Evolutionary conservation across 1,284 basidiomycete species (phyloP).

Genomic region (Moesziomyces sp.): DNA sequence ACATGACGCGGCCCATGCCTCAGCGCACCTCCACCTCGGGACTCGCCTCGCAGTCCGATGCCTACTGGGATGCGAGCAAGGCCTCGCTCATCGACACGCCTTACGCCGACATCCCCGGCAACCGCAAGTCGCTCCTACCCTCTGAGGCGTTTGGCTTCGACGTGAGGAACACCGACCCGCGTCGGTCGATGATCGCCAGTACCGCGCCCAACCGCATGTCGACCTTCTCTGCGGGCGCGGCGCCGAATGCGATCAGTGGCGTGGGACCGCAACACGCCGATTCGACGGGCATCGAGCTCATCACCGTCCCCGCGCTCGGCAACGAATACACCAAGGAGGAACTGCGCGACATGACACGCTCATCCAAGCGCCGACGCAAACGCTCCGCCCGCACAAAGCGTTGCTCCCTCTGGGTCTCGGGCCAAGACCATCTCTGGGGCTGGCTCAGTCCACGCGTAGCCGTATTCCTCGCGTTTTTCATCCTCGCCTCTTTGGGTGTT

Average conservation of each 20-base stretch:
- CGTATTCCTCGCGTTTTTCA: slow-evolving; percentile 53
- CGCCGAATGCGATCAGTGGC: slow-evolving; percentile 21
- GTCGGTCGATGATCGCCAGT: slow-evolving; percentile 30
- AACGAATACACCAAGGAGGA: slow-evolving; percentile 59
- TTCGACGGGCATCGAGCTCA: slow-evolving; percentile 58
- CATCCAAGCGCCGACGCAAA: slow-evolving; percentile 32
- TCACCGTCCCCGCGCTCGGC: slow-evolving; percentile 63
- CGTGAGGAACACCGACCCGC: slow-evolving; percentile 54
- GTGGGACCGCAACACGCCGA: slow-evolving; percentile 39
- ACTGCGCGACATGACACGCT: slow-evolving; percentile 46
- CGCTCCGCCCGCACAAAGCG: slow-evolving; percentile 21
- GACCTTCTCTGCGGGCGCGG: background rate
- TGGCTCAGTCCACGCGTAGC: slow-evolving; percentile 50
- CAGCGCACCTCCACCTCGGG: slow-evolving; percentile 29
- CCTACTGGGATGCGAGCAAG: slow-evolving; percentile 41
- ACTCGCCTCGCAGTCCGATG: slow-evolving; percentile 19
- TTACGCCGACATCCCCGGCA: slow-evolving; percentile 16
- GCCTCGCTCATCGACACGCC: slow-evolving; percentile 30
- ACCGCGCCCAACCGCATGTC: slow-evolving; percentile 12
- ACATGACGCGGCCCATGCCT: slow-evolving; percentile 51
- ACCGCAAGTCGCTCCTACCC: slow-evolving; percentile 45
- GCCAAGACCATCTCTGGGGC: slow-evolving; percentile 54
- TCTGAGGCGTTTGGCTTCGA: slow-evolving; percentile 60
- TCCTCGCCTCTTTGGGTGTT: slow-evolving; percentile 35
- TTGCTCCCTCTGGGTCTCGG: slow-evolving; percentile 46